Evolutionary conservation across 2,329 filamentous ascomycete species (phyloP).

Genomic region (Exophiala dermatitidis): DNA sequence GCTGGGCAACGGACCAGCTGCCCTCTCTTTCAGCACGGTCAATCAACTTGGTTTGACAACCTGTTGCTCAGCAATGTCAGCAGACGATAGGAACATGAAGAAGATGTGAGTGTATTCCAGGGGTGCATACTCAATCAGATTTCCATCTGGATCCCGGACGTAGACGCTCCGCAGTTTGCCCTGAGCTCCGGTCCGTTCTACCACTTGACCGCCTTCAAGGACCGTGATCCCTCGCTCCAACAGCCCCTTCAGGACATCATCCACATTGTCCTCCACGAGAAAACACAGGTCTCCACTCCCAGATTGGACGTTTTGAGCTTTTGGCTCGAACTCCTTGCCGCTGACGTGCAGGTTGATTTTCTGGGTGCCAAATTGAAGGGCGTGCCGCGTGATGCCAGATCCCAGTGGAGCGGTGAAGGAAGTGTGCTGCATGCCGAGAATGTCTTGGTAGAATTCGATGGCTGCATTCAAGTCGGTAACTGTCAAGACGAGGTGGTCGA

Average conservation of each 20-base stretch:
- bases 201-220: slow-evolving; percentile 45
- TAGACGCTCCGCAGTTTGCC: slow-evolving; percentile 53
- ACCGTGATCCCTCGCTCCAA: slow-evolving; percentile 43
- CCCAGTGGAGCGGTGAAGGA: slow-evolving; percentile 42
- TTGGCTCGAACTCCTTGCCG: slow-evolving; percentile 55
- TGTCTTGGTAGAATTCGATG: slow-evolving; percentile 48
- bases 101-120: not conserved
- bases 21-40: not conserved
- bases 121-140: slow-evolving; percentile 51
- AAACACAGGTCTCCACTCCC: slow-evolving; percentile 57
- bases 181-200: slow-evolving; percentile 50
- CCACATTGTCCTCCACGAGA: slow-evolving; percentile 46
- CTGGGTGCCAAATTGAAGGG: slow-evolving; percentile 51
- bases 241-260: slow-evolving; percentile 40
- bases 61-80: not conserved
- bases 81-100: not conserved
- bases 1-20: too few relatives aligned
- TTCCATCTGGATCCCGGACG: slow-evolving; percentile 55
- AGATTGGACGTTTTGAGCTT: slow-evolving; percentile 47
- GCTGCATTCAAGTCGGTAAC: slow-evolving; percentile 46
- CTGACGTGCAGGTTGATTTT: slow-evolving; percentile 57
- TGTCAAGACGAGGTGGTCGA: slow-evolving; percentile 58
- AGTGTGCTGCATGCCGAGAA: slow-evolving; percentile 52
- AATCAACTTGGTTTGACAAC: not conserved
- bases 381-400: slow-evolving; percentile 39